phyloP scores from a whole-genome alignment of 257 asterid species.

The Lycium ferocissimum region DNA sequence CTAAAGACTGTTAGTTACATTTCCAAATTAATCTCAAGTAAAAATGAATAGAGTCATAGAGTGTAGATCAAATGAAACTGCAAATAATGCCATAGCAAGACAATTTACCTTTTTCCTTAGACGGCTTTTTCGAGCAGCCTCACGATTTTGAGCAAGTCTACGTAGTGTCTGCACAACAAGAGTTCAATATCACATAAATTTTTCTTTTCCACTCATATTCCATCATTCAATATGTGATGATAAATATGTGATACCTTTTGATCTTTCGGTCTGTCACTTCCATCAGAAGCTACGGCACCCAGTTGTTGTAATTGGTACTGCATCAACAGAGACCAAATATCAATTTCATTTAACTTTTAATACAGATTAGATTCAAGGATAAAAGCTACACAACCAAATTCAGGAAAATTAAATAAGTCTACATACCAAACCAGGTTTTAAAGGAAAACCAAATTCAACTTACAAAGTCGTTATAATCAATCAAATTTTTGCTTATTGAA shows the following conservation, averaged over 20 bases:
- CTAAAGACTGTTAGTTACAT: conserved; percentile 1
- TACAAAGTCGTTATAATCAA: not conserved
- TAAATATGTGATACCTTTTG: conserved; percentile 70
- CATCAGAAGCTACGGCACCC: conserved; percentile 77
- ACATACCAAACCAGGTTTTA: not conserved
- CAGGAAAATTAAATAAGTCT: not conserved
- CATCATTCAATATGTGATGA: not conserved
- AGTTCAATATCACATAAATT: conserved; percentile 32
- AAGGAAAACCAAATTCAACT: not conserved
- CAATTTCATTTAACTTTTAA: not conserved
- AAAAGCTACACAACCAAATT: not conserved
- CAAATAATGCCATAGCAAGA: conserved; percentile 14
- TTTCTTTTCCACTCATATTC: conserved; percentile 2
- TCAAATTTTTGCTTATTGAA: not conserved
- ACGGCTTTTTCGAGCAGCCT: conserved; percentile 99
- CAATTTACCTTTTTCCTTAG: conserved; percentile 75
- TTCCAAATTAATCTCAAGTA: conserved; percentile 26
- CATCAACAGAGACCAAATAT: conserved; percentile 31
- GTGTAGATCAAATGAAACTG: conserved; percentile 22
- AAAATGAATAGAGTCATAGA: conserved; percentile 6
- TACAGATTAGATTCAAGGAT: not conserved
- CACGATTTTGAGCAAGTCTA: conserved; percentile 99
- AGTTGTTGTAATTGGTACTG: conserved; percentile 69
- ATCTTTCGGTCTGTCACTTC: conserved; percentile 94
- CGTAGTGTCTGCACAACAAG: conserved; percentile 66